Evolutionary conservation across 2,329 filamentous ascomycete genomes (phyloP).

Genomic region (Annulohypoxylon truncatum): DNA sequence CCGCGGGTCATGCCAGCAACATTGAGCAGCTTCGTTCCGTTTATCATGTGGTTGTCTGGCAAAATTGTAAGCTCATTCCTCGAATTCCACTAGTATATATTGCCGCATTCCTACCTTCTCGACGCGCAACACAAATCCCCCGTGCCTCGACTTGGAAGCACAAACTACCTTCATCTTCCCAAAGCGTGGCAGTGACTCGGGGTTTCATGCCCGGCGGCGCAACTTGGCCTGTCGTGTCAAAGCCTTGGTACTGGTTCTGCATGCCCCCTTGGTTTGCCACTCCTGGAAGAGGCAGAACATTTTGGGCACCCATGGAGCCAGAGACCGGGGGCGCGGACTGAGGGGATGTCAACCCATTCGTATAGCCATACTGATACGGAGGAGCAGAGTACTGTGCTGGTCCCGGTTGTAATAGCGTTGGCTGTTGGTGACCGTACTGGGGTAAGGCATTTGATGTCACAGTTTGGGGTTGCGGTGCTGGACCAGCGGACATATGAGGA

Average conservation of each 20-base stretch:
- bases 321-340: slow-evolving; percentile 75
- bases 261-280: slow-evolving; percentile 62
- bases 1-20: slow-evolving; percentile 98
- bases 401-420: slow-evolving; percentile 78
- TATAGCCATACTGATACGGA: slow-evolving; percentile 79
- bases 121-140: slow-evolving; percentile 92
- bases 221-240: slow-evolving; percentile 90
- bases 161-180: slow-evolving; percentile 97
- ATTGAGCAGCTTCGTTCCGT: slow-evolving; percentile 95
- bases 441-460: slow-evolving; percentile 78
- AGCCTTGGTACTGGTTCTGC: slow-evolving; percentile 68
- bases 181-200: slow-evolving; percentile 92
- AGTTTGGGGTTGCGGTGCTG: slow-evolving; percentile 79
- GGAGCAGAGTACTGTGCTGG: slow-evolving; percentile 75
- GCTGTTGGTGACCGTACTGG: slow-evolving; percentile 84
- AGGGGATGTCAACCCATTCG: slow-evolving; percentile 84
- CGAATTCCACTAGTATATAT: background rate
- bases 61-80: slow-evolving; percentile 34
- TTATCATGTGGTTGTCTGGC: slow-evolving; percentile 96
- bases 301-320: slow-evolving; percentile 73
- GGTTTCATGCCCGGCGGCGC: slow-evolving; percentile 96
- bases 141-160: slow-evolving; percentile 98
- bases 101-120: slow-evolving; percentile 74
- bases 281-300: slow-evolving; percentile 77
- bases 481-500: slow-evolving; percentile 80